Conservation (phyloP, 768 basidiomycete species). For the Hypsizygus marmoreus region DNA sequence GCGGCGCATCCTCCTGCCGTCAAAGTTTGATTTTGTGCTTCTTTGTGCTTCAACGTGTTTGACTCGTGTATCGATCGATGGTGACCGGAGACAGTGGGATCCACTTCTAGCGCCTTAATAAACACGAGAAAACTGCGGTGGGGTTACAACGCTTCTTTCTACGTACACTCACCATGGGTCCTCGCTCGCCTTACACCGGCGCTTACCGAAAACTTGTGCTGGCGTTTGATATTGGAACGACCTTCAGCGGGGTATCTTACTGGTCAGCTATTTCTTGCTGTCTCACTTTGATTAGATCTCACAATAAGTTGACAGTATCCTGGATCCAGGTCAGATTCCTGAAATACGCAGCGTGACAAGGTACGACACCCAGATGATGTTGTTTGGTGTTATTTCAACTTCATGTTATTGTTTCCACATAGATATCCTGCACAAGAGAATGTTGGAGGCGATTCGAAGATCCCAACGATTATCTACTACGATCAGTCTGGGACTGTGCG, state of each 20-base stretch:
- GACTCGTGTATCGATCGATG: too few relatives aligned
- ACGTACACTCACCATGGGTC: conserved; percentile 14
- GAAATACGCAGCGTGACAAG: conserved; percentile 42
- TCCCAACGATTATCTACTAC: conserved; percentile 50
- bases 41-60: too few relatives aligned
- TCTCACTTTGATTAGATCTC: too few relatives aligned
- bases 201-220: conserved; percentile 43
- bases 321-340: conserved; percentile 35
- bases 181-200: conserved; percentile 41
- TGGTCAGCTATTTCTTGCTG: too few relatives aligned
- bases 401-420: background rate
- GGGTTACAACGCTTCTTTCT: too few relatives aligned
- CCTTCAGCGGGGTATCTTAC: conserved; percentile 52
- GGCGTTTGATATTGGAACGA: conserved; percentile 56
- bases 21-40: too few relatives aligned
- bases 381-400: conserved; percentile 14
- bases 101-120: too few relatives aligned
- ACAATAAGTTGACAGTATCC: conserved; percentile 24
- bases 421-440: conserved; percentile 52
- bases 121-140: too few relatives aligned
- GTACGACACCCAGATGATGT: too few relatives aligned
- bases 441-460: conserved; percentile 45
- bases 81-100: too few relatives aligned
- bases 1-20: too few relatives aligned
- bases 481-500: conserved; percentile 36